Percentiles rank a stretch among this genome's conserved stretches.
Evolutionary conservation across 2,329 filamentous ascomycete genomes (phyloP).

Genomic region (Colletotrichum costaricense): DNA sequence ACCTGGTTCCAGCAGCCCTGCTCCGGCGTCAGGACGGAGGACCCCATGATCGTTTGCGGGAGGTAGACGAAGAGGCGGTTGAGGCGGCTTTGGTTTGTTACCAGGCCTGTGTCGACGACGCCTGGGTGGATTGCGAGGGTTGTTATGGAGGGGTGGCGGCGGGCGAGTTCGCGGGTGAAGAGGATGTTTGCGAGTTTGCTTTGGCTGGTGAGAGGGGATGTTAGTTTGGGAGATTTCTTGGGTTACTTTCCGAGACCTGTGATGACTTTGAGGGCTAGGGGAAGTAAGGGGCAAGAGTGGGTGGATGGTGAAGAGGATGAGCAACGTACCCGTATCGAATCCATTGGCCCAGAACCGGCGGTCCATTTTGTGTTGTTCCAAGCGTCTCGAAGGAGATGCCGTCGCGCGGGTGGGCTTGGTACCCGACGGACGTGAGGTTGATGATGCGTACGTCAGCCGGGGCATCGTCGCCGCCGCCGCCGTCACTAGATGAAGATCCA

Average conservation of each 20-base stretch:
- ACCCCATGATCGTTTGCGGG: conserved; percentile 35
- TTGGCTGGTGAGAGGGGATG: conserved; percentile 33
- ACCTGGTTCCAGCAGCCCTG: conserved; percentile 45
- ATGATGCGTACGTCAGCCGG: conserved; percentile 28
- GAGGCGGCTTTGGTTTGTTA: conserved; percentile 40
- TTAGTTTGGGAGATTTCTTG: not conserved
- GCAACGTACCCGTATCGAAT: conserved; percentile 34
- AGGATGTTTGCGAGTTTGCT: conserved; percentile 48
- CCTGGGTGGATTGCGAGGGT: conserved; percentile 44
- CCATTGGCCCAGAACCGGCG: conserved; percentile 41
- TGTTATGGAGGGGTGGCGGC: conserved; percentile 42
- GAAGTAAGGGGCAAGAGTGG: not conserved
- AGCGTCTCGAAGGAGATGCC: conserved; percentile 24
- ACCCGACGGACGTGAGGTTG: conserved; percentile 36
- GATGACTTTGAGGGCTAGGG: not conserved
- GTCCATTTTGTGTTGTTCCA: conserved; percentile 7
- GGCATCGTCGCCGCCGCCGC: not conserved
- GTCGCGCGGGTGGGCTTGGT: conserved; percentile 23
- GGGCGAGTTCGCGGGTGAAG: conserved; percentile 44
- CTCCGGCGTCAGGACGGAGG: conserved; percentile 39
- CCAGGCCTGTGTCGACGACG: conserved; percentile 42
- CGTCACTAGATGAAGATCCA: too few relatives aligned
- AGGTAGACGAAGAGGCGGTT: conserved; percentile 41
- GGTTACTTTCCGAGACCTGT: not conserved
- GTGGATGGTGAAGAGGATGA: not conserved